Conservation (phyloP, 257 asterid species). For the Apocynum venetum region DNA sequence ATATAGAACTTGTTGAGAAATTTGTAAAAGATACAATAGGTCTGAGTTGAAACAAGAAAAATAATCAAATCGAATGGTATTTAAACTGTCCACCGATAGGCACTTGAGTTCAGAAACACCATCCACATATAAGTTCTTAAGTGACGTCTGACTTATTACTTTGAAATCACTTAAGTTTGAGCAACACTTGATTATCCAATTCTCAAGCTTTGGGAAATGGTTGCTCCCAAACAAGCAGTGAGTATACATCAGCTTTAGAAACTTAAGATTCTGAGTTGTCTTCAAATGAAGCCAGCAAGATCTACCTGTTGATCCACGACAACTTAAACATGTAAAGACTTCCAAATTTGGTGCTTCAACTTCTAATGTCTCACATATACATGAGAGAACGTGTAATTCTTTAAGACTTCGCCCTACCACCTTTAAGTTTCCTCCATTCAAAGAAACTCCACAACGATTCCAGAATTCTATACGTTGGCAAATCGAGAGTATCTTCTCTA, state of each 20-base stretch:
- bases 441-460: no score
- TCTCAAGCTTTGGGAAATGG: not conserved
- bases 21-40: not conserved
- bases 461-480: no score
- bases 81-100: not conserved
- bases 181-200: not conserved
- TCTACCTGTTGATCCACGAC: no score
- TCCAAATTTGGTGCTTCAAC: not conserved
- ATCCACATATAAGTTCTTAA: no score
- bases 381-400: not conserved
- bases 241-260: not conserved
- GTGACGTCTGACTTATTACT: not conserved
- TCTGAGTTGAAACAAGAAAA: not conserved
- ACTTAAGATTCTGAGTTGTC: not conserved
- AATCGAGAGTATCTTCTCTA: no score
- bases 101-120: no score
- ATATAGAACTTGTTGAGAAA: not conserved
- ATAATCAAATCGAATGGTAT: not conserved
- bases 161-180: not conserved
- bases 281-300: not conserved
- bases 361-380: not conserved
- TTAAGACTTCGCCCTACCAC: not conserved
- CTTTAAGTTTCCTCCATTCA: not conserved
- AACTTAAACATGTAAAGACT: not conserved
- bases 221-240: not conserved